Evolutionary conservation across 2,329 filamentous ascomycete genomes (phyloP).

Genomic region (Ophiocordyceps camponoti-floridani): DNA sequence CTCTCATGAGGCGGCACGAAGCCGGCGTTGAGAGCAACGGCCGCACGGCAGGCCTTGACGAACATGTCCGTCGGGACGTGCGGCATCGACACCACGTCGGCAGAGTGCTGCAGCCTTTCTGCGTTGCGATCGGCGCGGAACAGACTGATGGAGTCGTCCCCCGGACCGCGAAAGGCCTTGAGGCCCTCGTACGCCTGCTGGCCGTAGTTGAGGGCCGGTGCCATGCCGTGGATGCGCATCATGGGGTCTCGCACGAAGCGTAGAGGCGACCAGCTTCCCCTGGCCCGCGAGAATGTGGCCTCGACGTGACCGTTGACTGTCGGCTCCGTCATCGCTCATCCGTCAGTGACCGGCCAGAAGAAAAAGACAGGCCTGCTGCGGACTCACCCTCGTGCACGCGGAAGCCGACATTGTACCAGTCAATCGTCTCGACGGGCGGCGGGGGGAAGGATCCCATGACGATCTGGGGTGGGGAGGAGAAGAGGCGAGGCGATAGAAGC

Average conservation of each 20-base stretch:
- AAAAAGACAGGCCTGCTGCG: too few species aligned
- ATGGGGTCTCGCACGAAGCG: constrained; percentile 68
- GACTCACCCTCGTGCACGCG: constrained; percentile 63
- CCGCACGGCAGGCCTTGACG: constrained; percentile 56
- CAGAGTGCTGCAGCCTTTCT: constrained; percentile 65
- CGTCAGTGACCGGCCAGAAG: neutral
- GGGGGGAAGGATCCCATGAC: constrained; percentile 50
- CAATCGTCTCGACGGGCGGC: constrained; percentile 62
- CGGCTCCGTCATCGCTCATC: neutral
- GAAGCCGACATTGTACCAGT: constrained; percentile 91
- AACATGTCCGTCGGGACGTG: constrained; percentile 62
- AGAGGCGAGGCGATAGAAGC: neutral
- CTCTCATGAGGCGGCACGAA: constrained; percentile 82
- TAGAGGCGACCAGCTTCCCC: constrained; percentile 60
- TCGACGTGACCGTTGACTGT: constrained; percentile 88
- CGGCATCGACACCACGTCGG: constrained; percentile 68
- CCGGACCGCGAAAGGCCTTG: constrained; percentile 76
- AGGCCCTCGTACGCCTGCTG: constrained; percentile 98
- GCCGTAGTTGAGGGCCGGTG: constrained; percentile 88
- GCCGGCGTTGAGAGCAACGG: constrained; percentile 74
- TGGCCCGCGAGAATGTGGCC: constrained; percentile 60
- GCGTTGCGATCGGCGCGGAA: constrained; percentile 85
- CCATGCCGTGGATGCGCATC: constrained; percentile 86
- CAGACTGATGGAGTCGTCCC: constrained; percentile 53
- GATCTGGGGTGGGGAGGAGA: neutral